Conservation (phyloP, 2,329 filamentous ascomycete species). For the Nothophaeocryptopus gaeumannii region DNA sequence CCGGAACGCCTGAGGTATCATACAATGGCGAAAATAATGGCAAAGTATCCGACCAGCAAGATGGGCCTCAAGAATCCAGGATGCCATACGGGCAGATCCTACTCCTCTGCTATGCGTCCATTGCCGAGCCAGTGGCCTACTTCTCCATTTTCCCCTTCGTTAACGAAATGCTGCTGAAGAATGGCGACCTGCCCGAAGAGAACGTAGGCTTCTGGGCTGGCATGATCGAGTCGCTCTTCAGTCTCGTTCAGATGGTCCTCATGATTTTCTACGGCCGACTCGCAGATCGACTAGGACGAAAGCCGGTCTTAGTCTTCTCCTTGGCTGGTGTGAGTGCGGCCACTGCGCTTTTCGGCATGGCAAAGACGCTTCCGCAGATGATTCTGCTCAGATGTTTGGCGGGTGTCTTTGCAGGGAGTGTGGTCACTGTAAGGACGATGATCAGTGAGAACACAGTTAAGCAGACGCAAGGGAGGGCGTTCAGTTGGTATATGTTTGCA, state of each 20-base stretch:
- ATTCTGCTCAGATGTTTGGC: conserved; percentile 67
- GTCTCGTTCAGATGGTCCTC: conserved; percentile 71
- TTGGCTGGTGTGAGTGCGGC: conserved; percentile 61
- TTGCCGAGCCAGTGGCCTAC: conserved; percentile 76
- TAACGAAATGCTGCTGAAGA: conserved; percentile 70
- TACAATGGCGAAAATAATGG: conserved; percentile 11
- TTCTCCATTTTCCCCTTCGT: conserved; percentile 78
- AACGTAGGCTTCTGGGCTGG: conserved; percentile 80
- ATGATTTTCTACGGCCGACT: conserved; percentile 72
- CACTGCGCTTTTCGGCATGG: conserved; percentile 66
- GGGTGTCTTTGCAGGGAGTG: conserved; percentile 70
- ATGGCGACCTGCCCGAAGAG: conserved; percentile 58
- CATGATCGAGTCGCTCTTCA: conserved; percentile 69
- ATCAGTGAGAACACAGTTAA: conserved; percentile 68
- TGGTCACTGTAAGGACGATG: conserved; percentile 75
- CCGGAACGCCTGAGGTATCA: conserved; percentile 1
- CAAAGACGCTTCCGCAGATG: conserved; percentile 69
- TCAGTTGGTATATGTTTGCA: conserved; percentile 73
- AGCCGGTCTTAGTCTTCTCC: conserved; percentile 67
- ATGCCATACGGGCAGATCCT: conserved; percentile 65
- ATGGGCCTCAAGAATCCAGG: conserved; percentile 27
- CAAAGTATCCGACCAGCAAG: background rate
- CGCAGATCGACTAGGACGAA: conserved; percentile 67
- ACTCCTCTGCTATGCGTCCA: conserved; percentile 69
- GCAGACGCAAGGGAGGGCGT: conserved; percentile 68